Evolutionary conservation across 768 basidiomycete genomes (phyloP).

Genomic region (Boletus pseudopeckii): DNA sequence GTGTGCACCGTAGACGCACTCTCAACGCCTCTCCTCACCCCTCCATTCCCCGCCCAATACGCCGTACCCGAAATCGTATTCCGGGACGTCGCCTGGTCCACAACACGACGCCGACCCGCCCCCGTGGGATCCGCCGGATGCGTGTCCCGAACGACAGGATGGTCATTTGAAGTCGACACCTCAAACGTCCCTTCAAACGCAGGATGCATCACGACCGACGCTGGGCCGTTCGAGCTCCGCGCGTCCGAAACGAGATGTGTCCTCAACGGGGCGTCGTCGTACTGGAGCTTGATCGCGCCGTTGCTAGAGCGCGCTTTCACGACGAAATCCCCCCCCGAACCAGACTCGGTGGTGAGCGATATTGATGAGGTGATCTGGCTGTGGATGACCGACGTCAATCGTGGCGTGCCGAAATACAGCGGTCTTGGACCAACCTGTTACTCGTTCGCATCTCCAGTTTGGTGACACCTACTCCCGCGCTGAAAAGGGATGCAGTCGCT

Average conservation of each 20-base stretch:
- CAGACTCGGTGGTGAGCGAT: slow-evolving; percentile 27
- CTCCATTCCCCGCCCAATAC: slow-evolving; percentile 9
- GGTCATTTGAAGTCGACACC: slow-evolving; percentile 26
- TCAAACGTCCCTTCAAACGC: slow-evolving; percentile 41
- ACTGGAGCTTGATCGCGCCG: slow-evolving; percentile 23
- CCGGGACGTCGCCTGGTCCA: slow-evolving; percentile 4
- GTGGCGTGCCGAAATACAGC: neutral
- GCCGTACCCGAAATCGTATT: slow-evolving; percentile 9
- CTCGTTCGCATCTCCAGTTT: slow-evolving; percentile 21
- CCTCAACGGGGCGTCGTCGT: slow-evolving; percentile 30
- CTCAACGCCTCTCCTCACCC: neutral
- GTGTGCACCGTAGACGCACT: slow-evolving; percentile 13
- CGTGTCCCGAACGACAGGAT: slow-evolving; percentile 5
- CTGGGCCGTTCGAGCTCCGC: slow-evolving; percentile 33
- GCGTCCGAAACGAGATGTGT: slow-evolving; percentile 31
- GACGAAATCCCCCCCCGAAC: slow-evolving; percentile 28
- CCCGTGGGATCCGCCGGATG: slow-evolving; percentile 31
- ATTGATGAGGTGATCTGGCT: slow-evolving; percentile 22
- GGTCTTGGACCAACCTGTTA: slow-evolving; percentile 15
- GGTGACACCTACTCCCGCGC: neutral
- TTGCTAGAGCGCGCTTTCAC: slow-evolving; percentile 37
- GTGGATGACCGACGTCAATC: neutral
- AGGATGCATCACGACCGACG: slow-evolving; percentile 27
- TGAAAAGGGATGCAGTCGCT: slow-evolving; percentile 25
- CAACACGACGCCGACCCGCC: slow-evolving; percentile 26